Evolutionary conservation across 2,329 filamentous ascomycete species (phyloP).

Genomic region (Xenoacremonium recifei): DNA sequence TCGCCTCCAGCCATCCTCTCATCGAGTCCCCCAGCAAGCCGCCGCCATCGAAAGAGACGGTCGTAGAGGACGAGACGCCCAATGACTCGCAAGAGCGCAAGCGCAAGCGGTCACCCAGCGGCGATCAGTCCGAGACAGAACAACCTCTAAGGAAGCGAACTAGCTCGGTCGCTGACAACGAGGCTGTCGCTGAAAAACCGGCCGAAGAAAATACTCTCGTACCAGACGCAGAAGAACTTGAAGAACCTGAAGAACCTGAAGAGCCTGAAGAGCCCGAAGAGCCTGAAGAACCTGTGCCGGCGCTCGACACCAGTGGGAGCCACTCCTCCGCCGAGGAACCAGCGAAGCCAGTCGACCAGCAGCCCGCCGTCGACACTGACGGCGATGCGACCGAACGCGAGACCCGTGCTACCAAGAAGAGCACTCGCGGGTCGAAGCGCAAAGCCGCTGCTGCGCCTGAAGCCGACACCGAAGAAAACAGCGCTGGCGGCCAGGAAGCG

Average conservation of each 20-base stretch:
- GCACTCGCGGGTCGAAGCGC: constrained; percentile 41
- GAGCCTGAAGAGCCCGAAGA: too few relatives aligned
- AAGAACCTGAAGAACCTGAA: too few relatives aligned
- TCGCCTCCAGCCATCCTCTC: constrained; percentile 37
- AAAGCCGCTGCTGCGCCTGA: constrained; percentile 31
- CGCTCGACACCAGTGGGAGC: constrained; percentile 35
- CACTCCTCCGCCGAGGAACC: constrained; percentile 49
- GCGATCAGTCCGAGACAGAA: constrained; percentile 44
- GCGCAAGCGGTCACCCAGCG: constrained; percentile 48
- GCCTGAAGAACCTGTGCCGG: constrained; percentile 37
- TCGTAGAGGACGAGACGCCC: constrained; percentile 29
- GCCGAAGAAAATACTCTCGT: constrained; percentile 29
- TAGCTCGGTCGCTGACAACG: constrained; percentile 44
- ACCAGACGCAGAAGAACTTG: too few relatives aligned
- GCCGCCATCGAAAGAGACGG: constrained; percentile 24
- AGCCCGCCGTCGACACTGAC: constrained; percentile 25
- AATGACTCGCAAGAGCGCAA: constrained; percentile 42
- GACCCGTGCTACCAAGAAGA: constrained; percentile 36
- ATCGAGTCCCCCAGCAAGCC: constrained; percentile 37
- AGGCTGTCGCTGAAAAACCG: constrained; percentile 26
- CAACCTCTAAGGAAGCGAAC: constrained; percentile 54
- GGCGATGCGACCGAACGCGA: constrained; percentile 31
- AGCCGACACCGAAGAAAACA: constrained; percentile 32
- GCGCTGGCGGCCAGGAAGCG: constrained; percentile 39
- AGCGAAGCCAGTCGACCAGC: constrained; percentile 27